Evolutionary conservation across 371 early-diverging fungal genomes (phyloP).

Genomic region (Nosema muscidifuracis): DNA sequence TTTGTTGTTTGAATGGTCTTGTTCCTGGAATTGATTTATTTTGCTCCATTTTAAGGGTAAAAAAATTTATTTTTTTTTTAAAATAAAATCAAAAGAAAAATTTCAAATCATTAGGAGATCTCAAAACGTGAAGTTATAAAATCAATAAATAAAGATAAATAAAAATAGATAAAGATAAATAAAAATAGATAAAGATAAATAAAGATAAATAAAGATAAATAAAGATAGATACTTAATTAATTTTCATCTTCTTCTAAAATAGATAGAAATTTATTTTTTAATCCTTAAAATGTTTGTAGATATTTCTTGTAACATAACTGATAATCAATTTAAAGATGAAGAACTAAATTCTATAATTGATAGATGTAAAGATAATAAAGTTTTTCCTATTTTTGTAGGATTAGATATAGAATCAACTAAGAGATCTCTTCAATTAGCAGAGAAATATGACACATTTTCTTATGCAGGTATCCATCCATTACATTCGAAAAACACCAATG

Average conservation of each 20-base stretch:
- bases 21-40: slow-evolving; percentile 20
- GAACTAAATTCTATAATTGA: slow-evolving; percentile 35
- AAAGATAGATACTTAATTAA: too few species aligned
- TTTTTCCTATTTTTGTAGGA: slow-evolving; percentile 58
- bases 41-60: neutral
- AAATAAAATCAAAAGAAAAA: neutral
- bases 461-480: slow-evolving; percentile 59
- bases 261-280: neutral
- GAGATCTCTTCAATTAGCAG: slow-evolving; percentile 32
- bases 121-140: neutral
- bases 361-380: slow-evolving; percentile 14
- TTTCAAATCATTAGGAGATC: neutral
- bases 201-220: too few species aligned
- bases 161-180: too few species aligned
- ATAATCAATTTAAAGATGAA: slow-evolving; percentile 32
- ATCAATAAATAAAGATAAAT: neutral
- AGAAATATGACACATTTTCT: slow-evolving; percentile 49
- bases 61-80: too few species aligned
- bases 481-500: slow-evolving; percentile 8
- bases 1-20: neutral
- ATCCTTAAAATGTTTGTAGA: slow-evolving; percentile 43
- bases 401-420: slow-evolving; percentile 28
- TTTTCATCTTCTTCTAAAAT: too few species aligned
- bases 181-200: too few species aligned
- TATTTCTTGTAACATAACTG: slow-evolving; percentile 57